These are phyloP conservation scores for Stephanodiscus minutulus DNA, from an alignment of 108 stramenopile genomes.

Conservation along the genomic window DNA sequence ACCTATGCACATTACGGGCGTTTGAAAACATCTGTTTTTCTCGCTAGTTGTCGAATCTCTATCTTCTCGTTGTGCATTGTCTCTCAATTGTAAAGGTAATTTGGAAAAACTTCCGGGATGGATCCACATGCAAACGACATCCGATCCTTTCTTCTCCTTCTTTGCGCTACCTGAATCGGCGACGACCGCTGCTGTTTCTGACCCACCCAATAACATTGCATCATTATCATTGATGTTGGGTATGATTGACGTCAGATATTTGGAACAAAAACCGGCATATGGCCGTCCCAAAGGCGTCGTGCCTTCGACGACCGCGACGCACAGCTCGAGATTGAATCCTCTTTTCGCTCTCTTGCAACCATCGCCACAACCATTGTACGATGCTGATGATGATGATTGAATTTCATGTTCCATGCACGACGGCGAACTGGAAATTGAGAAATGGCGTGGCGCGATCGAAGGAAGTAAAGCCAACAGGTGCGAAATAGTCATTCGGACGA, in stretches of 20 bases:
- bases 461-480: constrained; percentile 62
- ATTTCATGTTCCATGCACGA: constrained; percentile 19
- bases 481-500: constrained; percentile 48
- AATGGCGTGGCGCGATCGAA: constrained; percentile 76
- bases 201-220: not conserved
- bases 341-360: not conserved
- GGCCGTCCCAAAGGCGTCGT: constrained; percentile 71
- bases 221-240: constrained; percentile 11
- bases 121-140: constrained; percentile 67
- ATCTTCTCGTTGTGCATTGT: not conserved
- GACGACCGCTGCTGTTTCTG: not conserved
- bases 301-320: constrained; percentile 79
- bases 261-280: constrained; percentile 73
- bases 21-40: constrained; percentile 38
- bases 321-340: constrained; percentile 68
- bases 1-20: constrained; percentile 75
- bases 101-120: constrained; percentile 71
- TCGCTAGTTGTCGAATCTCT: not conserved
- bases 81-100: constrained; percentile 48
- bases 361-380: not conserved
- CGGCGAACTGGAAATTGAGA: constrained; percentile 82
- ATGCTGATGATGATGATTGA: not conserved
- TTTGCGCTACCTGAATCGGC: not conserved
- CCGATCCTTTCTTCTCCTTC: constrained; percentile 5
- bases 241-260: constrained; percentile 52